Evolutionary conservation across 1,139 yeast species (phyloP).

Genomic region (Yamadazyma buinensis): DNA sequence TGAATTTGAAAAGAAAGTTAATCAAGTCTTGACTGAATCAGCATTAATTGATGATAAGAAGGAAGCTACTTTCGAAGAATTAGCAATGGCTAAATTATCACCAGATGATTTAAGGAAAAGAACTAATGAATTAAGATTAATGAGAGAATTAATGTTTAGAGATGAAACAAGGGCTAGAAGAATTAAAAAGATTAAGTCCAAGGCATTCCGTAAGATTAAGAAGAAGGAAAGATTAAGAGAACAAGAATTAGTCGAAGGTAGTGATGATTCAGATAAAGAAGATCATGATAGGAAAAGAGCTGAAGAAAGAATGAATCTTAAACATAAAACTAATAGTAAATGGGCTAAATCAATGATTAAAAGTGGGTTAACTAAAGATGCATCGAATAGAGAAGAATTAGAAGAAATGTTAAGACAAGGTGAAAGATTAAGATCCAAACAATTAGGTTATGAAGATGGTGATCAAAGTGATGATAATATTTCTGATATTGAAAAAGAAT

Average conservation of each 20-base stretch:
- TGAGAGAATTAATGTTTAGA: constrained; percentile 95
- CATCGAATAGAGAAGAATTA: constrained; percentile 77
- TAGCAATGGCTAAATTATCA: constrained; percentile 77
- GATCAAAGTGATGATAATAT: constrained; percentile 47
- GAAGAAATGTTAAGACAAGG: constrained; percentile 93
- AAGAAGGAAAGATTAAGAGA: constrained; percentile 79
- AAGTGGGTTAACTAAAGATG: constrained; percentile 87
- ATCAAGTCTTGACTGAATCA: constrained; percentile 58
- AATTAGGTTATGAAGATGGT: constrained; percentile 63
- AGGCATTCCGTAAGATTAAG: constrained; percentile 79
- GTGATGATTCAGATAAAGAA: constrained; percentile 49
- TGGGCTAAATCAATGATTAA: constrained; percentile 93
- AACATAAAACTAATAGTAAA: constrained; percentile 80
- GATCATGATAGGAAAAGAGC: constrained; percentile 76
- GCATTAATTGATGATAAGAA: constrained; percentile 68
- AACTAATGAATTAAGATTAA: constrained; percentile 77
- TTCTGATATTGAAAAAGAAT: constrained; percentile 51
- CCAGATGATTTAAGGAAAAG: constrained; percentile 77
- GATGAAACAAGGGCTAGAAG: constrained; percentile 90
- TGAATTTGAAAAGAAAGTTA: constrained; percentile 67
- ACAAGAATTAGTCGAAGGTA: constrained; percentile 64
- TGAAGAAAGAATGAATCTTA: constrained; percentile 84
- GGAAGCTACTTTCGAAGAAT: constrained; percentile 81
- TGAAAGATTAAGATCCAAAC: constrained; percentile 69
- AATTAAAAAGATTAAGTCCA: constrained; percentile 90